Evolutionary conservation across 176 grass and related monocot genomes (phyloP), one percentile per base, ranked within the genome.

Genomic region (Cenchrus purpureus): DNA sequence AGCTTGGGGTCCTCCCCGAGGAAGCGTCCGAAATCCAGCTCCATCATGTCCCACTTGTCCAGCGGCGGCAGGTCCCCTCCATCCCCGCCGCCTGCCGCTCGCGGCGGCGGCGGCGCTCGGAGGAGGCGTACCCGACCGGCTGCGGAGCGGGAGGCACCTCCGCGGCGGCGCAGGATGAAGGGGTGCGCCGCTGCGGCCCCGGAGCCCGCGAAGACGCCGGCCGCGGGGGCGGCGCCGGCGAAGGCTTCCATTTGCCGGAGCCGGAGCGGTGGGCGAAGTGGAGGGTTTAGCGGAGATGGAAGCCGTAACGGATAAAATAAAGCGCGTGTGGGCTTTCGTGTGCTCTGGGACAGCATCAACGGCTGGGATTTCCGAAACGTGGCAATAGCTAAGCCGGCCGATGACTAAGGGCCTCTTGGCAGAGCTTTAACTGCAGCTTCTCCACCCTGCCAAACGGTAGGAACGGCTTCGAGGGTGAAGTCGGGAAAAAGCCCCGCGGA

Each of bases 1-100:
- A 95, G 88, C 79, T 92, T 90, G 73, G 93, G 93, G 80, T 95
- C 93, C 93, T 95, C 93, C 13, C 93, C 93, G 20, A 95, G 90
- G 65, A 92, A 92, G 0, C 93, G 79, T 1, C 93, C 93, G 72
- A 95, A 95, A 64, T 92, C 91, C 10, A 95, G 76, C 86, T 95
- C 93, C 90, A 95, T 95, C 66, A 68, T 79, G 71, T 95, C 93
- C 93, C 93, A 95, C 77, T 90, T 86, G 77, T 95, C 90, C 3
- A 95, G 86, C 60, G 80, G 76, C 16, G 68, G 88, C 63, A 89
- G 76, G 10, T 83, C 90, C 10, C 73, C 83, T 7, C 66, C 50
- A 37, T 71, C 74, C 8, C 57, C 54, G 1, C 48, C 64, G 2
- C 37, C 37, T 4, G 45, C 45, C 45, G 20, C 85, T 8, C 20